Evolutionary conservation across 1,284 basidiomycete species (phyloP), one percentile per base, ranked within the genome.

Genomic region (Leccinum pachyderme): DNA sequence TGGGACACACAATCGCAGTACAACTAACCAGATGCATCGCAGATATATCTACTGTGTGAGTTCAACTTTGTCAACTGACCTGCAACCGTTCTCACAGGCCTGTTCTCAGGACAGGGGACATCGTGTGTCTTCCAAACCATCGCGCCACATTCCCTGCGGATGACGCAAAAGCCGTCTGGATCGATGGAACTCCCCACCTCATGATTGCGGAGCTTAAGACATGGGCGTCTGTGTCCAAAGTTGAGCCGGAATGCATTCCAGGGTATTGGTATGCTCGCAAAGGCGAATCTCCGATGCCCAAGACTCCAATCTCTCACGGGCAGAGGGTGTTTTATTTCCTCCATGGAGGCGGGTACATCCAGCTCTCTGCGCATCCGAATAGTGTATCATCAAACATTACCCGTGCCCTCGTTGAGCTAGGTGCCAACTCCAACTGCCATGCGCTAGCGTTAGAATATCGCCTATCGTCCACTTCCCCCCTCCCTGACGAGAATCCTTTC

Each of bases 191-290:
- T 15, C 74, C 78, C 3, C 55, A 70, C n/a, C 67, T 81, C n/a
- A 63, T 86, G 41, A 72, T 66, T 0, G 82, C 77, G 4, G 75
- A 81, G 37, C 66, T 85, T 45, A 67, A 77, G 54, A 62, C 63
- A 24, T 81, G 72, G 73, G 76, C 78, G 7, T 63, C 67, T 11
- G 63, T 68, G n/a, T 72, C 77, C 7, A 63, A 70, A 5, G 77
- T 84, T 18, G 51, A 65, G 3, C 68, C 78, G 0, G 63, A 73
- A 31, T 72, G 72, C 24, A 74, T 85, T 33, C 79, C 83, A 6
- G 83, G 81, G 3, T 86, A 84, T 61, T 84, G 83, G 82, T 68
- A 76, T 31, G 75, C 78, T 65, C 77, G 76, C 61, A 65, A 70
- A 27, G 77, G 73, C 2, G 57, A 62, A 1, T 60, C 67, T 9